Percentiles rank a stretch among this genome's conserved stretches.
Conservation (phyloP, 2,329 filamentous ascomycete genomes). For the Nemania abortiva region DNA sequence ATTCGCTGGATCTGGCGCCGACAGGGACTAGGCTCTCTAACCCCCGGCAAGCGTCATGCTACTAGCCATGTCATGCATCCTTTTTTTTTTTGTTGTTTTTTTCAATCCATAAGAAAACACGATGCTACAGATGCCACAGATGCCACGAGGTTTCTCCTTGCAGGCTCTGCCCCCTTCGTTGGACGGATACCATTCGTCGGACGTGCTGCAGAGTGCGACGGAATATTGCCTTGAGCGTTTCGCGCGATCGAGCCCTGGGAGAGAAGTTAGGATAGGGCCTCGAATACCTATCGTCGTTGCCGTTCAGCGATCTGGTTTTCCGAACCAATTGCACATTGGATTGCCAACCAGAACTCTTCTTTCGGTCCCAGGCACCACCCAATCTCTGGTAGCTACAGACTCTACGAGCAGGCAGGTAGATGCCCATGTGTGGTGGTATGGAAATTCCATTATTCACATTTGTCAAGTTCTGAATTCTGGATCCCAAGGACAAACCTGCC, state of each 20-base stretch:
- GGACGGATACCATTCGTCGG: conserved; percentile 26
- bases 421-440: conserved; percentile 18
- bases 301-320: conserved; percentile 21
- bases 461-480: background rate
- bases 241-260: conserved; percentile 7
- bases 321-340: conserved; percentile 23
- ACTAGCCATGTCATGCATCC: conserved; percentile 35
- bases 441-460: conserved; percentile 9
- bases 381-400: conserved; percentile 6
- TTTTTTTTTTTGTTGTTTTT: background rate
- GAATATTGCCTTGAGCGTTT: conserved; percentile 24
- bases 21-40: conserved; percentile 31
- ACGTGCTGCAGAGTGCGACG: conserved; percentile 15
- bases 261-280: conserved; percentile 9
- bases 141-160: conserved; percentile 41
- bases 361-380: conserved; percentile 35
- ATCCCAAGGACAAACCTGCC: conserved; percentile 10
- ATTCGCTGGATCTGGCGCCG: conserved; percentile 32
- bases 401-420: background rate
- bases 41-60: conserved; percentile 22
- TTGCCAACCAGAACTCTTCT: conserved; percentile 12
- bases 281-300: conserved; percentile 15
- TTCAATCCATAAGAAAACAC: conserved; percentile 33
- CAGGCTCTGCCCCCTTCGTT: conserved; percentile 35
- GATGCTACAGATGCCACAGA: background rate